phyloP scores from a whole-genome alignment of 2,329 filamentous ascomycete species.

The Cytospora schulzeri region DNA sequence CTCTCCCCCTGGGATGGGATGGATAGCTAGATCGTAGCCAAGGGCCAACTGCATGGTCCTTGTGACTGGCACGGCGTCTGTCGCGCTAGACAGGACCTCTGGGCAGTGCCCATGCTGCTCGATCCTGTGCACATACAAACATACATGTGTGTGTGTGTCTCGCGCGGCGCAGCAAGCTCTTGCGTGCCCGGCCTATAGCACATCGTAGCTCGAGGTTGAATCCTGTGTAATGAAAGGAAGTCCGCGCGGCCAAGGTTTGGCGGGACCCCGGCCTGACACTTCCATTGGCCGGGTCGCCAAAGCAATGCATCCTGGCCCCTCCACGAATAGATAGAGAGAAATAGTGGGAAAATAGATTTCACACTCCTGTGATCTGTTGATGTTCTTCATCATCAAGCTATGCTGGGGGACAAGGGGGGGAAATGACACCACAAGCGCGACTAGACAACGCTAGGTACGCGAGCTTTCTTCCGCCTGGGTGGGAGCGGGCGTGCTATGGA shows the following conservation, averaged over 20 bases:
- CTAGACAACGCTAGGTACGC: not conserved
- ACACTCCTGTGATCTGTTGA: not conserved
- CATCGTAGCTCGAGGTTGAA: not conserved
- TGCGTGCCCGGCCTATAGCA: not conserved
- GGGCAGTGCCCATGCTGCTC: not conserved
- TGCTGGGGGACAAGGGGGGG: not conserved
- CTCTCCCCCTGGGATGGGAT: not conserved
- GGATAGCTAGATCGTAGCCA: too few species aligned
- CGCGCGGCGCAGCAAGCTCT: not conserved
- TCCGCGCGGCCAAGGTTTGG: constrained; percentile 9
- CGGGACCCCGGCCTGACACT: not conserved
- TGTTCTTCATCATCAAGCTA: not conserved
- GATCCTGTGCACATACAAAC: too few species aligned
- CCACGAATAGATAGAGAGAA: constrained; percentile 4
- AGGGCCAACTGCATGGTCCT: not conserved
- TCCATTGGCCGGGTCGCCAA: constrained; percentile 5
- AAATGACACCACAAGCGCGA: not conserved
- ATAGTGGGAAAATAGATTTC: not conserved
- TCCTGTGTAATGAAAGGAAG: not conserved
- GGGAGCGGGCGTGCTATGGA: not conserved
- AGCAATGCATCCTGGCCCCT: not conserved
- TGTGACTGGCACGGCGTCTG: not conserved
- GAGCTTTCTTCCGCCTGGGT: not conserved
- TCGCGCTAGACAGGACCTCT: not conserved
- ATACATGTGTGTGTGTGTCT: too few species aligned